A percentile compares a stretch with the other conserved stretches of the same genome.
Evolutionary conservation across 2,329 filamentous ascomycete species (phyloP).

Genomic region (Colletotrichum gigasporum): DNA sequence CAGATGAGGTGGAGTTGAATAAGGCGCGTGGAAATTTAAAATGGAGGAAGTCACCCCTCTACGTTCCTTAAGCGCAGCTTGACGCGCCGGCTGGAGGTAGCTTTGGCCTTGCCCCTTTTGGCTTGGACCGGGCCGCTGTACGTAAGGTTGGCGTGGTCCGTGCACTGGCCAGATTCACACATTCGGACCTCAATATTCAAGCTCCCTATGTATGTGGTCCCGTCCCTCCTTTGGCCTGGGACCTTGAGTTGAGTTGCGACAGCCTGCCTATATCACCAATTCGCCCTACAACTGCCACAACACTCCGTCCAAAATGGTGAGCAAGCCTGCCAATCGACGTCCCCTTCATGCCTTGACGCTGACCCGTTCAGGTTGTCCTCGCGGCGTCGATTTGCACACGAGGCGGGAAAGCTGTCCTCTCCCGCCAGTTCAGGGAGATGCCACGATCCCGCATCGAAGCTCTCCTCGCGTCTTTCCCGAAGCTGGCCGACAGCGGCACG

Average conservation of each 20-base stretch:
- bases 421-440: slow-evolving; percentile 97
- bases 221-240: slow-evolving; percentile 20
- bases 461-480: slow-evolving; percentile 95
- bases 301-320: slow-evolving; percentile 30
- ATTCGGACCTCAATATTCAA: slow-evolving; percentile 34
- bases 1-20: slow-evolving; percentile 14
- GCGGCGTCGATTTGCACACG: slow-evolving; percentile 99
- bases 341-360: slow-evolving; percentile 2
- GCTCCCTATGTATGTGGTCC: slow-evolving; percentile 22
- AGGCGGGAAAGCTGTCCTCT: slow-evolving; percentile 97
- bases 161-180: slow-evolving; percentile 36
- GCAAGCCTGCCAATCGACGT: background rate
- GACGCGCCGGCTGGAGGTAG: slow-evolving; percentile 12
- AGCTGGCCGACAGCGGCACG: slow-evolving; percentile 93
- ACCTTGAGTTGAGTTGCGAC: slow-evolving; percentile 30
- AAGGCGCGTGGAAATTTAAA: slow-evolving; percentile 30
- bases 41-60: slow-evolving; percentile 19
- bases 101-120: slow-evolving; percentile 3
- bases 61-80: slow-evolving; percentile 17
- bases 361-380: slow-evolving; percentile 82
- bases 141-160: slow-evolving; percentile 27
- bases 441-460: slow-evolving; percentile 96
- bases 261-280: slow-evolving; percentile 24
- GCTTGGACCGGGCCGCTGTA: slow-evolving; percentile 3
- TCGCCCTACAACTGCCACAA: slow-evolving; percentile 11